These are phyloP conservation scores for Nicotiana obtusifolia DNA, from an alignment of 257 asterid species.

Conservation along the genomic window DNA sequence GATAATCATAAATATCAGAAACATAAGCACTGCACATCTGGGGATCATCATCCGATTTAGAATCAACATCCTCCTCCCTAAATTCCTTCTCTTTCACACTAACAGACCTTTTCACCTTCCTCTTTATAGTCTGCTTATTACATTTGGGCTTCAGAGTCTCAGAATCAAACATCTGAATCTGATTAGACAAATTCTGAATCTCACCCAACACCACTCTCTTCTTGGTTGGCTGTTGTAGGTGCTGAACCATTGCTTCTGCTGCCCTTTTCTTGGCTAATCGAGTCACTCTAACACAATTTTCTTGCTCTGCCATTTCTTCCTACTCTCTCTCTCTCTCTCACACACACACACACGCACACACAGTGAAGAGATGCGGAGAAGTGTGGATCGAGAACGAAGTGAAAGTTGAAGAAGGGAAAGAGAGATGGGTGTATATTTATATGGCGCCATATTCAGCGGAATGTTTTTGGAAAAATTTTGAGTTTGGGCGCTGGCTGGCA, in stretches of 20 bases:
- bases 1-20: slow-evolving; percentile 17
- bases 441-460: neutral
- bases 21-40: slow-evolving; percentile 26
- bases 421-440: neutral
- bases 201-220: slow-evolving; percentile 23
- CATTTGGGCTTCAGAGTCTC: neutral
- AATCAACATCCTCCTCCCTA: neutral
- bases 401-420: neutral
- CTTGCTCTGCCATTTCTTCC: slow-evolving; percentile 14
- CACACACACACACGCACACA: neutral
- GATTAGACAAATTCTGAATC: neutral
- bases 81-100: neutral
- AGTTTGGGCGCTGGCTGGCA: neutral
- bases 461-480: neutral
- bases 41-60: slow-evolving; percentile 18
- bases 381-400: neutral
- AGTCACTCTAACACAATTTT: slow-evolving; percentile 8
- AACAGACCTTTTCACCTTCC: slow-evolving; percentile 5
- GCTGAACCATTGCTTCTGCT: slow-evolving; percentile 17
- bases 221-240: slow-evolving; percentile 4
- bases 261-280: slow-evolving; percentile 24
- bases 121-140: neutral
- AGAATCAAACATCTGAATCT: neutral
- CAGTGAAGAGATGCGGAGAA: neutral
- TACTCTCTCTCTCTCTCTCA: neutral